Percentiles rank a stretch among this genome's conserved stretches.
These are phyloP conservation scores for Helminthosporium solani DNA, from an alignment of 2,329 filamentous ascomycete genomes.

Conservation along the genomic window DNA sequence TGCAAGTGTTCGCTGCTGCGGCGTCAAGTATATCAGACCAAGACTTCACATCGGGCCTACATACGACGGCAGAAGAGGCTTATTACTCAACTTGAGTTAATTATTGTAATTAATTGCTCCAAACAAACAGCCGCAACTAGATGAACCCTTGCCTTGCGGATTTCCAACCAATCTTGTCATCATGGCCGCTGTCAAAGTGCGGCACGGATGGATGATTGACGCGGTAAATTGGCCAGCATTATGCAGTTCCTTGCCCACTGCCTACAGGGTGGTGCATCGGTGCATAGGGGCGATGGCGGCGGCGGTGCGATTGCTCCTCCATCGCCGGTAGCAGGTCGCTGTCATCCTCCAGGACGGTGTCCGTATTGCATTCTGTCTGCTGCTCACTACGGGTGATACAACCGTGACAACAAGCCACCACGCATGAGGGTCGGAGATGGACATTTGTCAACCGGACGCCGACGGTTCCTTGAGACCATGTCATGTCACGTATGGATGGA, in stretches of 20 bases:
- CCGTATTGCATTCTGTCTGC: neutral
- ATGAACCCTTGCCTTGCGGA: no score
- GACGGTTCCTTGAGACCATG: neutral
- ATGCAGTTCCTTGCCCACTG: no score
- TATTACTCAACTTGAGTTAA: no score
- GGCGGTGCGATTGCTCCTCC: no score
- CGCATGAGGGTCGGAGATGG: slow-evolving; percentile 5
- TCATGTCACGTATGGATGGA: no score
- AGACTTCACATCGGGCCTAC: neutral
- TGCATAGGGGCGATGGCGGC: no score
- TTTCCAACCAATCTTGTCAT: neutral
- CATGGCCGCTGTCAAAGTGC: neutral
- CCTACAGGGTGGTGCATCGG: no score
- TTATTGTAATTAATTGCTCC: no score
- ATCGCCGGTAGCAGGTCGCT: no score
- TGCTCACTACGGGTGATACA: no score
- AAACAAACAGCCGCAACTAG: neutral
- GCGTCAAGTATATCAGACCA: neutral
- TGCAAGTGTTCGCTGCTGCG: neutral
- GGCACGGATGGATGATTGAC: neutral
- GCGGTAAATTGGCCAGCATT: neutral
- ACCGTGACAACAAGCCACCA: neutral
- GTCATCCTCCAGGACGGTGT: no score
- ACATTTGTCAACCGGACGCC: neutral
- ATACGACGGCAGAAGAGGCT: neutral